Base-by-base conservation (phyloP, 257 asterid genomes). In the Plectranthus barbatus region DNA sequence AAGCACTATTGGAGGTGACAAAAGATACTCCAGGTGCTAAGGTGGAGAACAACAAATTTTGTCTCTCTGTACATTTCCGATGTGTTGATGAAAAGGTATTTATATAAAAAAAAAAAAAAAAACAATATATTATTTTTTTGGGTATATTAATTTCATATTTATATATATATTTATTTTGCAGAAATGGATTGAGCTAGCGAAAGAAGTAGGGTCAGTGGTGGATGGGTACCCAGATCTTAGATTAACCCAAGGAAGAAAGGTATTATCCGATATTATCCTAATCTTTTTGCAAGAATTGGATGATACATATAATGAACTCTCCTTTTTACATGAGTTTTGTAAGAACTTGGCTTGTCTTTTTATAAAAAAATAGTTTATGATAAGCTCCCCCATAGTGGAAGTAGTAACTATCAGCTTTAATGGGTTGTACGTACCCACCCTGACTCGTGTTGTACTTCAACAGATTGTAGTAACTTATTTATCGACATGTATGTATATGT, bases 11-110 rank as follows among this genome's bases (percentile, higher is more conserved):
- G 63, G 94, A 90, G 42, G 84, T 77, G 79, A 85, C 83, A 21
- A 86, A 81, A 71, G 81, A 72, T 11, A 86, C 82, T 6, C 84
- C 84, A 8, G 97, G 97, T 10, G 95, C 89, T 12, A 78, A 56
- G 15, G 95, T 93, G 63, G 99, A 93, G 84, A 85, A 89, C 62
- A 86, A 92, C 76, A 92, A 89, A 68, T 92, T 84, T 60, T 92
- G 99, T 46, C 14, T 80, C n/a, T 92, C 99, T 6, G 97, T 92
- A 1, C 99, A 92, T 69, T 92, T 79, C 34, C 96, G 99, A 37
- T 76, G 95, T 42, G 99, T 92, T 19, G 96, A 89, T 51, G 97
- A 92, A 61, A 92, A 80, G 93, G 99, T 92, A 80, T 23, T 12
- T 55, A 13, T 31, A 12, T 18, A 3, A 31, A 0, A 9, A 39